phyloP scores from a whole-genome alignment of 2,329 filamentous ascomycete species.

The Fusarium avenaceum region DNA sequence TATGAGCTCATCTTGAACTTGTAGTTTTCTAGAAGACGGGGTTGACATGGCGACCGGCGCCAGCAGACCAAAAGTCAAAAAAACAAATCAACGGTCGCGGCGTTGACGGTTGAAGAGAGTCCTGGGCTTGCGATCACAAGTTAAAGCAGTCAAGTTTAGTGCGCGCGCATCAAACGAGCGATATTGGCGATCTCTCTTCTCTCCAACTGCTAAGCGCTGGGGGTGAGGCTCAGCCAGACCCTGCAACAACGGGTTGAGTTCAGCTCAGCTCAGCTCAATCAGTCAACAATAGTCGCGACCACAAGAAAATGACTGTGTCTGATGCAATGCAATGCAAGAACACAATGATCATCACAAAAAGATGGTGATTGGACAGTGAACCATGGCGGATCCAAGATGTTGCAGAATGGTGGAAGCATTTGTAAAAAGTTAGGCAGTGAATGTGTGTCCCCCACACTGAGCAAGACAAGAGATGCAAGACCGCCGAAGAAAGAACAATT shows the following conservation, averaged over 20 bases:
- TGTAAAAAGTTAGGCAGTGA: conserved; percentile 31
- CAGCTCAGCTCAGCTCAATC: neutral
- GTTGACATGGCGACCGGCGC: conserved; percentile 37
- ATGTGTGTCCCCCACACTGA: conserved; percentile 9
- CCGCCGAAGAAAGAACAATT: neutral
- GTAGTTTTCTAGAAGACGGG: conserved; percentile 4
- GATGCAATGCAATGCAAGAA: conserved; percentile 15
- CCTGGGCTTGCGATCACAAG: conserved; percentile 2
- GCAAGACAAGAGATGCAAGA: neutral
- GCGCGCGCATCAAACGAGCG: conserved; percentile 5
- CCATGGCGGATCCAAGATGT: neutral
- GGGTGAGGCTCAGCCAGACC: conserved; percentile 1
- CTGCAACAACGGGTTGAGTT: neutral
- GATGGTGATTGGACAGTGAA: conserved; percentile 26
- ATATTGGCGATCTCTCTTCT: conserved; percentile 2
- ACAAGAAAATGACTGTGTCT: conserved; percentile 1
- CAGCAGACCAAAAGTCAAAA: conserved; percentile 11
- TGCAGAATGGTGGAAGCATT: conserved; percentile 7
- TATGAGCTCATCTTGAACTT: conserved; percentile 42
- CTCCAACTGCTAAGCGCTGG: conserved; percentile 6
- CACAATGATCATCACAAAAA: conserved; percentile 24
- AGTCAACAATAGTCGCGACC: conserved; percentile 12
- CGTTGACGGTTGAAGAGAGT: conserved; percentile 9
- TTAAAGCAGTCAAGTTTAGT: conserved; percentile 11
- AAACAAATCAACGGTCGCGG: neutral